Evolutionary conservation across 1,139 yeast genomes (phyloP), one percentile per base, ranked within the genome.

Genomic region (Pichia sp.): DNA sequence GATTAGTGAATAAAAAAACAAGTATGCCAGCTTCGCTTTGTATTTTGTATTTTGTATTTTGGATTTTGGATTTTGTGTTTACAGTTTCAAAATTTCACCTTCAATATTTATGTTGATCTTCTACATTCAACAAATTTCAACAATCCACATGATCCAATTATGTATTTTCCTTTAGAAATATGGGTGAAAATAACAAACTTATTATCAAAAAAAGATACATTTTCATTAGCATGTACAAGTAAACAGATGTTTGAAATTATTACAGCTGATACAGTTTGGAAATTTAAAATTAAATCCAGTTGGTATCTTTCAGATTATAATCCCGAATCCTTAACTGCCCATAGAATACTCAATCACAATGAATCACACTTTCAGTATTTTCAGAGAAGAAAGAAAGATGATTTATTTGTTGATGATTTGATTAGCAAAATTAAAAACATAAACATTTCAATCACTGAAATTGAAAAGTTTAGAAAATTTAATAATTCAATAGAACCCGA

Each of bases 91-190:
- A 42, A n/a, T 42, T 36, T 34, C 38, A 34, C 18, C 5, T 36
- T 36, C 6, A 10, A 10, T 19, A 18, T 36, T 1, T 10, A 19
- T 36, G 16, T 36, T 36, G 8, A 19, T 5, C n/a, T 34, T 10
- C 16, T 36, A 9, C 11, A n/a, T 36, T 19, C 5, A 18, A 11
- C 41, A 19, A 1, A 9, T 19, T 14, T 16, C 25, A 25, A 36
- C 5, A 10, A 8, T 36, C 25, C 25, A 18, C 13, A 36, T 36
- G 41, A 11, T 19, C 7, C 5, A 36, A 10, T 6, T 18, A 36
- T 34, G 25, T 46, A 50, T 45, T 29, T 47, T 19, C 56, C 56
- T 6, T 33, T 53, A 14, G 55, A 52, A 19, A 51, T 55, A 41
- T 55, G 56, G 57, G 39, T 47, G 1, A 42, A 46, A 19, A 52